phyloP scores from a whole-genome alignment of 257 asterid species.

The Verbascum thapsus region DNA sequence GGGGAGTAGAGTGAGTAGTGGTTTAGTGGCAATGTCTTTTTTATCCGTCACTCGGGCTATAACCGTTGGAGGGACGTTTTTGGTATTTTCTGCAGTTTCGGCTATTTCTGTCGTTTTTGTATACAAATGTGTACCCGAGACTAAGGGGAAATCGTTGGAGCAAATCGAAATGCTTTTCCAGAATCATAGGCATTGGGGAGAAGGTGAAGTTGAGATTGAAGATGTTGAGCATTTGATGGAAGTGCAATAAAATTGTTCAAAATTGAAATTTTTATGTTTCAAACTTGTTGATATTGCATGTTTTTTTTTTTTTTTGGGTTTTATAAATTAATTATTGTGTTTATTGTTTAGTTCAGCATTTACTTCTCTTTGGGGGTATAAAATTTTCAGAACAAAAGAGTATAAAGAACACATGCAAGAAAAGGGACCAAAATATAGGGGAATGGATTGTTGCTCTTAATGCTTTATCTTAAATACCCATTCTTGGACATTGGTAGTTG shows the following conservation, averaged over 20 bases:
- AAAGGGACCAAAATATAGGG: slow-evolving; percentile 19
- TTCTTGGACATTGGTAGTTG: too few species aligned
- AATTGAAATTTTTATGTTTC: too few species aligned
- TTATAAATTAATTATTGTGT: too few species aligned
- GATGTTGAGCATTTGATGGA: slow-evolving; percentile 52
- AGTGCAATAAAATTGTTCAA: slow-evolving; percentile 20
- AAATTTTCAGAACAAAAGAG: not conserved
- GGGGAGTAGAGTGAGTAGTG: slow-evolving; percentile 66
- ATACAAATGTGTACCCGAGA: slow-evolving; percentile 54
- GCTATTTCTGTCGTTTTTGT: slow-evolving; percentile 58
- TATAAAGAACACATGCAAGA: slow-evolving; percentile 38
- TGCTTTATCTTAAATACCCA: too few species aligned
- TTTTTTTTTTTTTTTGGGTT: too few species aligned
- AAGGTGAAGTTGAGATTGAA: slow-evolving; percentile 51
- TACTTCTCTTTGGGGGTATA: too few species aligned
- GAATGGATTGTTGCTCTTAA: slow-evolving; percentile 39
- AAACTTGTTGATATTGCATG: too few species aligned
- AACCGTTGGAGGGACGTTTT: slow-evolving; percentile 66
- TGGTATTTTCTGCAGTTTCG: slow-evolving; percentile 52
- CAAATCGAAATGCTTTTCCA: slow-evolving; percentile 61
- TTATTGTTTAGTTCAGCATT: too few species aligned
- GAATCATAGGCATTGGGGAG: slow-evolving; percentile 34
- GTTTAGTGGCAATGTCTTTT: slow-evolving; percentile 66
- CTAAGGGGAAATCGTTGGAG: slow-evolving; percentile 73
- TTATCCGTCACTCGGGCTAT: slow-evolving; percentile 48